Evolutionary conservation across 78 protist species (phyloP).

Genomic region (Polysphondylium violaceum): DNA sequence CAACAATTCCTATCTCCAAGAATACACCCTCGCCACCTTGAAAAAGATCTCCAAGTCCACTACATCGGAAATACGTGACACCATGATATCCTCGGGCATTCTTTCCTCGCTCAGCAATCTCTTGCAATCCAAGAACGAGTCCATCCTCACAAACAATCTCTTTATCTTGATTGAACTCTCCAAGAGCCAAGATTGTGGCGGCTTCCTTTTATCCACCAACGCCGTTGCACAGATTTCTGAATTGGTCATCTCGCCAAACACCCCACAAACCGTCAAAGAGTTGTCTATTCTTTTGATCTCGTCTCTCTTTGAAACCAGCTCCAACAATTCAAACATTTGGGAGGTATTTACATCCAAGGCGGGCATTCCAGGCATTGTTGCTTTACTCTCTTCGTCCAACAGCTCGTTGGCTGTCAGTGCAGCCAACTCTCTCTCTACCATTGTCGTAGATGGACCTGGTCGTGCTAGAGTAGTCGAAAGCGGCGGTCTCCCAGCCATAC

Average conservation of each 20-base stretch:
- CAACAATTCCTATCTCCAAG: conserved; percentile 66
- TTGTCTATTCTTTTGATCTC: conserved; percentile 63
- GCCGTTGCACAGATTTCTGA: conserved; percentile 49
- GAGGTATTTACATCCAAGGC: conserved; percentile 55
- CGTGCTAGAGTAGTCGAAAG: conserved; percentile 60
- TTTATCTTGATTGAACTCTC: conserved; percentile 38
- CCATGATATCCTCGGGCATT: conserved; percentile 47
- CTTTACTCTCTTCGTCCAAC: conserved; percentile 23
- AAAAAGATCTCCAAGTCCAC: conserved; percentile 36
- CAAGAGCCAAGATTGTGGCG: conserved; percentile 66
- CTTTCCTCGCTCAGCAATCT: conserved; percentile 1
- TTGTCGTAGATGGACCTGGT: conserved; percentile 77
- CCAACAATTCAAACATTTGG: conserved; percentile 63
- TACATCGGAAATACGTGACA: conserved; percentile 38
- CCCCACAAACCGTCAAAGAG: conserved; percentile 24
- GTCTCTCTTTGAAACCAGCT: conserved; percentile 20
- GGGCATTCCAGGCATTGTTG: conserved; percentile 68
- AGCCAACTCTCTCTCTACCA: conserved; percentile 42
- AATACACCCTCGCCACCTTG: conserved; percentile 24
- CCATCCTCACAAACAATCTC: conserved; percentile 31
- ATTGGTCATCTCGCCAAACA: conserved; percentile 20
- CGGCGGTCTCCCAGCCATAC: conserved; percentile 39
- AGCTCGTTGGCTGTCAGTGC: conserved; percentile 21
- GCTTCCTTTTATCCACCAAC: conserved; percentile 43
- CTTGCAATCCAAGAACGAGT: conserved; percentile 34